Percentiles rank a stretch among this genome's conserved stretches.
Evolutionary conservation across 1,284 basidiomycete genomes (phyloP).

Genomic region (Coriolopsis trogii): DNA sequence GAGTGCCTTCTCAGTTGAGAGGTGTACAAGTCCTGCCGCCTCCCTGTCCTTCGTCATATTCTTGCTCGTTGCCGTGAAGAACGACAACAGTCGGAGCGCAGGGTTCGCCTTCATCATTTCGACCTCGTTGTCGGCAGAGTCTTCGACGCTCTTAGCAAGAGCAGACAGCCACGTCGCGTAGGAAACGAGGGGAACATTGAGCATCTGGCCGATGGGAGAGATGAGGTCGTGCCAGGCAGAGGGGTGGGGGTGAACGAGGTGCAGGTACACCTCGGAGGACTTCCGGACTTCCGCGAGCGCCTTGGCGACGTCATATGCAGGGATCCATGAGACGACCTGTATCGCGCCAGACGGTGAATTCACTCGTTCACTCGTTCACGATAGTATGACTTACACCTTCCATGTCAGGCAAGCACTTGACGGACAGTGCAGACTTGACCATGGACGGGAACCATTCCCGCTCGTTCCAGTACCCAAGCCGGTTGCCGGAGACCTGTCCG

Average conservation of each 20-base stretch:
- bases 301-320: conserved; percentile 25
- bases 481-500: conserved; percentile 44
- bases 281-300: conserved; percentile 28
- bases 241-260: conserved; percentile 33
- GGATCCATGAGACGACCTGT: conserved; percentile 30
- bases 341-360: no score
- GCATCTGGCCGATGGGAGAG: conserved; percentile 19
- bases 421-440: conserved; percentile 35
- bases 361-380: no score
- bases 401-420: conserved; percentile 33
- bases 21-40: conserved; percentile 14
- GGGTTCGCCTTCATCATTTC: conserved; percentile 32
- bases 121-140: conserved; percentile 31
- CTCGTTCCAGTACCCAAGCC: conserved; percentile 45
- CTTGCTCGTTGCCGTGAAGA: conserved; percentile 25
- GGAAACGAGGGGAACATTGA: conserved; percentile 26
- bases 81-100: conserved; percentile 34
- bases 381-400: conserved; percentile 18
- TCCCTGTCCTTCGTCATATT: conserved; percentile 4
- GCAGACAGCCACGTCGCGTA: conserved; percentile 26
- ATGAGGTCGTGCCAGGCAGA: conserved; percentile 25
- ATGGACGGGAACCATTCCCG: conserved; percentile 49
- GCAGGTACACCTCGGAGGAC: conserved; percentile 23
- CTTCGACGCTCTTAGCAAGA: conserved; percentile 16
- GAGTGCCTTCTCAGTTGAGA: conserved; percentile 18